phyloP scores from a whole-genome alignment of 805 yeast genomes.

The Nakazawaea peltata region DNA sequence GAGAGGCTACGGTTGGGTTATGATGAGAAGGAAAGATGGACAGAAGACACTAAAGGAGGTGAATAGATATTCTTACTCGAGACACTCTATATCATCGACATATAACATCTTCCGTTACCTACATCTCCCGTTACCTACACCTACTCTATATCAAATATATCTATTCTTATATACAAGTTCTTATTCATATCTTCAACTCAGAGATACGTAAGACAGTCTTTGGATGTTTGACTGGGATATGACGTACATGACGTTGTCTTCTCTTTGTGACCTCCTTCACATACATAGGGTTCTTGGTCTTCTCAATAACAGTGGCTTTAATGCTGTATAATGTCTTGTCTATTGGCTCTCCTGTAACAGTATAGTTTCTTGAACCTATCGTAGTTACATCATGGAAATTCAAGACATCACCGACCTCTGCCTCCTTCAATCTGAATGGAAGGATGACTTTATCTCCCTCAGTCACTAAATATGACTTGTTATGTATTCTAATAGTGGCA shows the following conservation, averaged over 20 bases:
- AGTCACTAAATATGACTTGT: constrained; percentile 82
- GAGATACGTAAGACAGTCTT: constrained; percentile 72
- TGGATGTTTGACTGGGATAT: constrained; percentile 59
- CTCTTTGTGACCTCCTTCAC: constrained; percentile 69
- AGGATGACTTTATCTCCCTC: constrained; percentile 79
- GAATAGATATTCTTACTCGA: too few relatives aligned
- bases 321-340: constrained; percentile 48
- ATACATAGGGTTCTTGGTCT: constrained; percentile 73
- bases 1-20: too few relatives aligned
- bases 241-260: constrained; percentile 68
- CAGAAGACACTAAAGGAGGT: too few relatives aligned
- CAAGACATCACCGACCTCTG: constrained; percentile 77
- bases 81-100: too few relatives aligned
- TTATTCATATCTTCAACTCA: constrained; percentile 57
- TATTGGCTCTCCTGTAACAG: constrained; percentile 48
- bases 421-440: constrained; percentile 72
- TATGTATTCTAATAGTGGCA: constrained; percentile 76
- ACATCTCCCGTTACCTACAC: neutral
- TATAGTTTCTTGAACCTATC: constrained; percentile 80
- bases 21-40: too few relatives aligned
- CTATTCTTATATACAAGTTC: neutral
- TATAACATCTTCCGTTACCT: too few relatives aligned
- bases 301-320: constrained; percentile 77
- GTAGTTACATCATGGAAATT: constrained; percentile 67
- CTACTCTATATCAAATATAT: neutral